phyloP scores from a whole-genome alignment of 75 land plant species.

The Pseudotsuga menziesii region DNA sequence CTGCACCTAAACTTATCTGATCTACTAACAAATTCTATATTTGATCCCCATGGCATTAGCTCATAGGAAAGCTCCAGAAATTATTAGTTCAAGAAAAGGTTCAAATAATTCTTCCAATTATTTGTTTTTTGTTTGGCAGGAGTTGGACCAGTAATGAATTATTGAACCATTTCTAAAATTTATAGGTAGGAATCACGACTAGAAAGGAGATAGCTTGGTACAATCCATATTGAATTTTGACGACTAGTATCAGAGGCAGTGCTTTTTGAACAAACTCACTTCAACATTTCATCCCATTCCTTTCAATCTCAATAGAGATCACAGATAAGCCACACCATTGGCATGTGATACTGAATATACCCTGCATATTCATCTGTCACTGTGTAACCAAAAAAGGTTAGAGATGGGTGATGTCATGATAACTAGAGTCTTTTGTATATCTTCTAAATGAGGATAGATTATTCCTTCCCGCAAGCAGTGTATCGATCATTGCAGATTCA shows the following conservation, averaged over 20 bases:
- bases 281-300: not conserved
- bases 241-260: not conserved
- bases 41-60: not conserved
- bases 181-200: not conserved
- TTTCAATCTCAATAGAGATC: slow-evolving; percentile 3
- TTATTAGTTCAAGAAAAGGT: not conserved
- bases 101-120: not conserved
- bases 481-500: not conserved
- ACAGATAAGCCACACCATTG: not conserved
- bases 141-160: not conserved
- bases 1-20: slow-evolving; percentile 4
- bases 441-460: not conserved
- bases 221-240: not conserved
- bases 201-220: not conserved
- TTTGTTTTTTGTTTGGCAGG: not conserved
- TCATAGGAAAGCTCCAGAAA: not conserved
- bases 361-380: slow-evolving; percentile 2
- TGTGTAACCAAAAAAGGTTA: not conserved
- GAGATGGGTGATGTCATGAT: not conserved
- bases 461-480: not conserved
- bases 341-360: not conserved
- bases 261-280: not conserved
- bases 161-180: not conserved
- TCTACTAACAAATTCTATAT: not conserved
- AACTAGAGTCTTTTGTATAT: not conserved